Percentiles rank a stretch among this genome's conserved stretches.
Evolutionary conservation across 805 yeast species (phyloP).

Genomic region (Candida tallmaniae): DNA sequence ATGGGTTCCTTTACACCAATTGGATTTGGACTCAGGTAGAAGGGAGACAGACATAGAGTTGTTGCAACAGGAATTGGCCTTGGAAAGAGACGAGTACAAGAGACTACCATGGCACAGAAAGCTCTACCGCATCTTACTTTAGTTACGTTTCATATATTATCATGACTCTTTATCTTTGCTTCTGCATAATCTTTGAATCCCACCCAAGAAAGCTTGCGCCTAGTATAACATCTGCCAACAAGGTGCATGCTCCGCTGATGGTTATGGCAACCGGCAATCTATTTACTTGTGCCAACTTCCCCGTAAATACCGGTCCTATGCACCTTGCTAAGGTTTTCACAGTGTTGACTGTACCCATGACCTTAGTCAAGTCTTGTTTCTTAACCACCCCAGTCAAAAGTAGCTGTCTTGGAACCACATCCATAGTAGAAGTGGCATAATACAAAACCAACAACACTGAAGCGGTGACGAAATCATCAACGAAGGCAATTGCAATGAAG

Average conservation of each 20-base stretch:
- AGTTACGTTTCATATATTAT: too few species aligned
- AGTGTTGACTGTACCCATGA: conserved; percentile 81
- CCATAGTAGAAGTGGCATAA: conserved; percentile 72
- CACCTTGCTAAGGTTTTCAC: conserved; percentile 83
- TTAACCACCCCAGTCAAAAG: conserved; percentile 64
- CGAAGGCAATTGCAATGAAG: conserved; percentile 38
- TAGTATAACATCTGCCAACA: conserved; percentile 44
- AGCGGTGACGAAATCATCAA: conserved; percentile 37
- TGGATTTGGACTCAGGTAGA: conserved; percentile 61
- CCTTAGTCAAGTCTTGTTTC: conserved; percentile 62
- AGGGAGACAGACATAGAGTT: conserved; percentile 52
- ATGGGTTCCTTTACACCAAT: conserved; percentile 39
- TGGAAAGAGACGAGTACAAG: conserved; percentile 26
- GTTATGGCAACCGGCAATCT: conserved; percentile 47
- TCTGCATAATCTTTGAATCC: conserved; percentile 28
- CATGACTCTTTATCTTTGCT: conserved; percentile 13
- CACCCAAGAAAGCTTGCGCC: conserved; percentile 39
- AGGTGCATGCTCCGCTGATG: conserved; percentile 47
- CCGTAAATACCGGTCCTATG: conserved; percentile 77
- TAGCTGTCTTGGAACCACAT: conserved; percentile 87
- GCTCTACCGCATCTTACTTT: conserved; percentile 7
- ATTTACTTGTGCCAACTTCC: conserved; percentile 55
- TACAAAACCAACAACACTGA: conserved; percentile 49
- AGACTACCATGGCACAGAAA: conserved; percentile 20
- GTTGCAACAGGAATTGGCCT: conserved; percentile 45